Evolutionary conservation across 2,329 filamentous ascomycete species (phyloP), one percentile per base, ranked within the genome.

Genomic region (Colletotrichum graminicola): DNA sequence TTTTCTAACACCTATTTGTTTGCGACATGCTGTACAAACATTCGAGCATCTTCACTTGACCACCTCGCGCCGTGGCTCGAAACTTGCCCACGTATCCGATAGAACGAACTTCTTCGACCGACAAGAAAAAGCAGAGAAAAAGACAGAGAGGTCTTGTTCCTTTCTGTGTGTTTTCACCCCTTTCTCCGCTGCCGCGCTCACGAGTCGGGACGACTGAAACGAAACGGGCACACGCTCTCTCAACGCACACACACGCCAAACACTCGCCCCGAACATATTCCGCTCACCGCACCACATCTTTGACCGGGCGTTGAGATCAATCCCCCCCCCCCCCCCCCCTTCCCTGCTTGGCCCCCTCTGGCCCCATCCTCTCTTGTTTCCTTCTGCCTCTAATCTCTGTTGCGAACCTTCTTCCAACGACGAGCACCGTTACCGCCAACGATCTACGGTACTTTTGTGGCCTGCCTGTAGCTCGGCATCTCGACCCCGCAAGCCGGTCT

Each of bases 401-500:
- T n/a, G 56, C 39, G 21, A 32, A 43, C 10, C 23, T 12, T 16
- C 39, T 60, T 6, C 34, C 29, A 47, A 7, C 21, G 18, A 54
- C 16, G 18, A 54, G 18, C 51, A 54, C 21, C 2, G 51, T 29
- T 54, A 6, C 8, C 23, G 29, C 14, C 23, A 32, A 54, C 29
- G 5, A 29, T 54, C 29, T n/a, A 18, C 54, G 54, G 23, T 41
- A 41, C 34, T 34, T 57, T 34, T 41, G 34, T 41, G 54, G 54
- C 34, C 60, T 51, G 34, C 8, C n/a, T 39, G 60, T 29, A 21
- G 60, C 66, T 39, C 54, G 62, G 66, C 54, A 32, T 59, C 66
- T 59, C 26, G 52, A 66, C 68, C 65, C 65, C 68, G 59, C 64
- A 59, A 71, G 68, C 65, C 68, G 68, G 63, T 71, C 68, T 71